phyloP scores from a whole-genome alignment of 306 rosid genomes.

The Citrullus colocynthis region DNA sequence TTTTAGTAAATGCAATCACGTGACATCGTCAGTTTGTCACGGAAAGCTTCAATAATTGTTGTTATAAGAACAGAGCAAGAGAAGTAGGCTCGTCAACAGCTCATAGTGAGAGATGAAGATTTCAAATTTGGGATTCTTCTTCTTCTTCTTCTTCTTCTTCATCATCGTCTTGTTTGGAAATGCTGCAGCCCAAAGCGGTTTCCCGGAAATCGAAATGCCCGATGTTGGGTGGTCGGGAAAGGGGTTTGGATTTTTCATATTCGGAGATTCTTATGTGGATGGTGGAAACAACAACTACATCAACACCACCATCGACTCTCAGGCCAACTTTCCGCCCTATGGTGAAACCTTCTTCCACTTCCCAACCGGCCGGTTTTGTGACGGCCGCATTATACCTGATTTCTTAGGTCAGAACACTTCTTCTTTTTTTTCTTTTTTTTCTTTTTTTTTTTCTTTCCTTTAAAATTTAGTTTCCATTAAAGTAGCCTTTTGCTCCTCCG shows the following conservation, averaged over 20 bases:
- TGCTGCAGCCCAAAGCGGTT: too few species aligned
- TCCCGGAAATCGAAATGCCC: too few species aligned
- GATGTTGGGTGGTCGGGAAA: background rate
- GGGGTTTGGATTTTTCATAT: slow-evolving; percentile 16
- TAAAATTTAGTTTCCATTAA: too few species aligned
- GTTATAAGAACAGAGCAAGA: too few species aligned
- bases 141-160: background rate
- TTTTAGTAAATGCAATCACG: too few species aligned
- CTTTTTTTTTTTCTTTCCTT: background rate
- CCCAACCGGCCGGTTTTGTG: background rate
- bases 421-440: background rate
- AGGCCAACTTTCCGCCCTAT: background rate
- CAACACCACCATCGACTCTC: background rate
- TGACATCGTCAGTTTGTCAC: too few species aligned
- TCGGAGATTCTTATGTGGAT: slow-evolving; percentile 8
- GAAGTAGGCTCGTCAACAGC: too few species aligned
- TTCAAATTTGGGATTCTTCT: background rate
- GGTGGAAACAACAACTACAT: slow-evolving; percentile 21
- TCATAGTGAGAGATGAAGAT: background rate
- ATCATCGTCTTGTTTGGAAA: too few species aligned
- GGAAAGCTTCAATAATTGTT: too few species aligned
- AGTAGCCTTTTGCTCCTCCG: too few species aligned
- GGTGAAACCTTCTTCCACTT: background rate
- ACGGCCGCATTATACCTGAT: background rate
- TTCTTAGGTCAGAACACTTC: background rate